Evolutionary conservation across 768 basidiomycete species (phyloP).

Genomic region (Tricholoma furcatifolium): DNA sequence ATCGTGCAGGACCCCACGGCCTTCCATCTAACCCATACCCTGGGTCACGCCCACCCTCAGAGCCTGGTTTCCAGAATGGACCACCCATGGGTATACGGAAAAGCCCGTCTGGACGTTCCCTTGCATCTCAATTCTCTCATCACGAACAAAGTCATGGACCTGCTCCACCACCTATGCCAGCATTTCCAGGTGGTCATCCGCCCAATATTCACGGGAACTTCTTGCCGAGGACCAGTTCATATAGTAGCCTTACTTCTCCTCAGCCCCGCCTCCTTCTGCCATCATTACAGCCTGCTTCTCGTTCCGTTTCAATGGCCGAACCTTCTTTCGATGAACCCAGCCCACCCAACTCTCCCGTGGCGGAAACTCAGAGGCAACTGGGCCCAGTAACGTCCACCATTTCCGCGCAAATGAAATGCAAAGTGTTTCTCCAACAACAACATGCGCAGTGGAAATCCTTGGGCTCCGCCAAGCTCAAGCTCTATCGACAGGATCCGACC

Average conservation of each 20-base stretch:
- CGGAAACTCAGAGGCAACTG: slow-evolving; percentile 46
- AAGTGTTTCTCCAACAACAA: slow-evolving; percentile 92
- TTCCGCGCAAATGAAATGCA: slow-evolving; percentile 95
- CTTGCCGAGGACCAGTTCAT: slow-evolving; percentile 38
- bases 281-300: slow-evolving; percentile 55
- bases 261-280: slow-evolving; percentile 59
- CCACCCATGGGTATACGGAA: slow-evolving; percentile 41
- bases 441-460: slow-evolving; percentile 98
- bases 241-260: slow-evolving; percentile 37
- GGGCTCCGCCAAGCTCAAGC: slow-evolving; percentile 81
- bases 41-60: slow-evolving; percentile 44
- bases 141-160: slow-evolving; percentile 29
- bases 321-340: slow-evolving; percentile 66
- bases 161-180: slow-evolving; percentile 39
- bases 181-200: slow-evolving; percentile 37
- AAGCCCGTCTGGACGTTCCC: slow-evolving; percentile 57
- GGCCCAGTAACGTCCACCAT: slow-evolving; percentile 78
- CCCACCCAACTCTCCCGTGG: slow-evolving; percentile 81
- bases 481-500: slow-evolving; percentile 83
- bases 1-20: slow-evolving; percentile 19
- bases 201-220: slow-evolving; percentile 21
- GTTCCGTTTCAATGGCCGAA: slow-evolving; percentile 49
- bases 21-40: slow-evolving; percentile 23
- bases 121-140: slow-evolving; percentile 52
- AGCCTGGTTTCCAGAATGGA: slow-evolving; percentile 35